Percentiles rank a stretch among this genome's conserved stretches.
These are phyloP conservation scores for Exidia glandulosa DNA, from an alignment of 768 basidiomycete genomes.

Conservation along the genomic window DNA sequence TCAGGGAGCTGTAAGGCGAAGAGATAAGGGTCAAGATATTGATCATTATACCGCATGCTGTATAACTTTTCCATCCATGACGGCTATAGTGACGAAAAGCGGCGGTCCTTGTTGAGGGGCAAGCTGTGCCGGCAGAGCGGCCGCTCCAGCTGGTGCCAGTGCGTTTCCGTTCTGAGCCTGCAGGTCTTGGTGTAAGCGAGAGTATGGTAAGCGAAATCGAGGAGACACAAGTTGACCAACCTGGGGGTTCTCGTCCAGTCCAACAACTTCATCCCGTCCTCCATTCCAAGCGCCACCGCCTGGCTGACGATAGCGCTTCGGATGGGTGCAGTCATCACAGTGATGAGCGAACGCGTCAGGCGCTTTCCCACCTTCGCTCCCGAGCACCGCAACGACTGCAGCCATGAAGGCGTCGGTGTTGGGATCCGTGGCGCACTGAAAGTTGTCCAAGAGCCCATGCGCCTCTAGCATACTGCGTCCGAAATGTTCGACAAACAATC, in stretches of 20 bases:
- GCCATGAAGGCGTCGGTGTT: constrained; percentile 5
- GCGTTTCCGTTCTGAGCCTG: too few species aligned
- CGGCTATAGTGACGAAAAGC: too few species aligned
- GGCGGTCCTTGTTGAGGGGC: too few species aligned
- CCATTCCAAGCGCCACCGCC: neutral
- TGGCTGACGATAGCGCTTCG: constrained; percentile 14
- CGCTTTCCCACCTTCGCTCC: constrained; percentile 11
- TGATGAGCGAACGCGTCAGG: constrained; percentile 6
- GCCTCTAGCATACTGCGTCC: constrained; percentile 12
- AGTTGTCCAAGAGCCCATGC: constrained; percentile 5
- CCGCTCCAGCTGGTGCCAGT: too few species aligned
- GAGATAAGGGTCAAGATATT: neutral
- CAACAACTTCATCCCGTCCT: too few species aligned
- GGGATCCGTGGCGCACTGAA: constrained; percentile 11
- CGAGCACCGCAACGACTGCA: constrained; percentile 8
- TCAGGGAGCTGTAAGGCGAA: too few species aligned
- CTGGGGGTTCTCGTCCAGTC: too few species aligned
- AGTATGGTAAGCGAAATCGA: too few species aligned
- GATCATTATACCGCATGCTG: constrained; percentile 13
- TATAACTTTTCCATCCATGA: constrained; percentile 23
- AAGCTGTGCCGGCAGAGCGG: too few species aligned
- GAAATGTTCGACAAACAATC: constrained; percentile 20
- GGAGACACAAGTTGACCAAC: too few species aligned
- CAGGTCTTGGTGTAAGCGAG: too few species aligned
- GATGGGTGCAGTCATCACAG: constrained; percentile 15